Percentiles rank a stretch among this genome's conserved stretches.
Conservation (phyloP, 768 basidiomycete species). For the Hortiboletus flavorubellus region DNA sequence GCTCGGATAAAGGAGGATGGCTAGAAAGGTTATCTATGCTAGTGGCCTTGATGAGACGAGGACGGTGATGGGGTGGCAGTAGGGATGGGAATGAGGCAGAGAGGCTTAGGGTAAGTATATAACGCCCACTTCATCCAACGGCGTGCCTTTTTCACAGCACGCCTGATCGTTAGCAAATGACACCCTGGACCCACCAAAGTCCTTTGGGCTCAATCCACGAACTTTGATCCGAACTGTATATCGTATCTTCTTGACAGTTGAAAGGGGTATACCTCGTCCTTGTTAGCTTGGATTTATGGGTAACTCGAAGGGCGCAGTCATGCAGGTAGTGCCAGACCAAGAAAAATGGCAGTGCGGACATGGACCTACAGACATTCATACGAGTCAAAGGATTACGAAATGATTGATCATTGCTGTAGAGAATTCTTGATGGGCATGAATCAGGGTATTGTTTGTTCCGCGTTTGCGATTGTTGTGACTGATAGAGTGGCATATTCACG, state of each 20-base stretch:
- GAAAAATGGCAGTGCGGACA: no score
- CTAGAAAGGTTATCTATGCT: neutral
- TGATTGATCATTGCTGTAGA: no score
- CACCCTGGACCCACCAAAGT: neutral
- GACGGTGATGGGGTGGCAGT: neutral
- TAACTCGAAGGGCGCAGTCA: neutral
- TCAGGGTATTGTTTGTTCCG: neutral
- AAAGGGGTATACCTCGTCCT: no score
- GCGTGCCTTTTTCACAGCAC: no score
- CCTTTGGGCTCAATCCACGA: neutral
- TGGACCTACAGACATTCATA: neutral
- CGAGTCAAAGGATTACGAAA: no score
- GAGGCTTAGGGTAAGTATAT: neutral
- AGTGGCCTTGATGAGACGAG: neutral
- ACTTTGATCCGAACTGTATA: neutral
- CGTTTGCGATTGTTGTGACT: neutral
- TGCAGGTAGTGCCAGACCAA: no score
- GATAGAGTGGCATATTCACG: no score
- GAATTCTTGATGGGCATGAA: neutral
- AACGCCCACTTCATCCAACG: neutral
- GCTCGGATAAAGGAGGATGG: neutral
- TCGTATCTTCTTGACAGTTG: no score
- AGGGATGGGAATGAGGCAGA: neutral
- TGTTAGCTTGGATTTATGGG: no score
- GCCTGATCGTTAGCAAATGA: neutral